Conservation (phyloP, 2,329 filamentous ascomycete genomes). For the Neofusicoccum kwambonambiense region DNA sequence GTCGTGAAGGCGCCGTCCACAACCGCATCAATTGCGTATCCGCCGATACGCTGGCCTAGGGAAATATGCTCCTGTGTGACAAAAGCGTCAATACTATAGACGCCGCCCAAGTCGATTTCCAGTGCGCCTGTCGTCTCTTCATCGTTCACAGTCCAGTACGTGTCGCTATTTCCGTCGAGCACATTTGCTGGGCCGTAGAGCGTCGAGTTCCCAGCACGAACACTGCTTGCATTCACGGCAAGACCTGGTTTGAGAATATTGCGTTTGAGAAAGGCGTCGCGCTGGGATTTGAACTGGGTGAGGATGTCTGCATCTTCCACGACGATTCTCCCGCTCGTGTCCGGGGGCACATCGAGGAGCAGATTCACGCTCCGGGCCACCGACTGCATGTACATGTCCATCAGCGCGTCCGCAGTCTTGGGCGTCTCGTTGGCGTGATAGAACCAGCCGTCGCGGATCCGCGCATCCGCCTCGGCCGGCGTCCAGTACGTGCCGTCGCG, state of each 20-base stretch:
- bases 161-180: slow-evolving; percentile 14
- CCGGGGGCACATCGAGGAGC: slow-evolving; percentile 22
- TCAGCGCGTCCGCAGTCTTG: slow-evolving; percentile 17
- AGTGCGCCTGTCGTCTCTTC: slow-evolving; percentile 18
- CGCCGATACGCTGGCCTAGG: slow-evolving; percentile 22
- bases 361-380: slow-evolving; percentile 21
- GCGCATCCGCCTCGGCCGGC: slow-evolving; percentile 22
- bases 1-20: slow-evolving; percentile 14
- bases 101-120: slow-evolving; percentile 18
- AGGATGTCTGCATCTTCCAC: slow-evolving; percentile 17
- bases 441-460: slow-evolving; percentile 22
- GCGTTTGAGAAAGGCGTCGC: slow-evolving; percentile 20
- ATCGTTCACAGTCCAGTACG: slow-evolving; percentile 22
- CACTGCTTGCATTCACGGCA: slow-evolving; percentile 18
- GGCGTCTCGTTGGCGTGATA: slow-evolving; percentile 20
- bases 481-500: slow-evolving; percentile 22
- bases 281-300: slow-evolving; percentile 17
- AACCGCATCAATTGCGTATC: slow-evolving; percentile 20
- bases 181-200: slow-evolving; percentile 19
- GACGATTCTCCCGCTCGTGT: slow-evolving; percentile 18
- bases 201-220: slow-evolving; percentile 15
- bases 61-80: slow-evolving; percentile 22
- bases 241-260: not conserved
- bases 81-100: slow-evolving; percentile 19
- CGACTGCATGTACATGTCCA: slow-evolving; percentile 22